phyloP scores from a whole-genome alignment of 768 basidiomycete genomes.

The Leccinum boreale region DNA sequence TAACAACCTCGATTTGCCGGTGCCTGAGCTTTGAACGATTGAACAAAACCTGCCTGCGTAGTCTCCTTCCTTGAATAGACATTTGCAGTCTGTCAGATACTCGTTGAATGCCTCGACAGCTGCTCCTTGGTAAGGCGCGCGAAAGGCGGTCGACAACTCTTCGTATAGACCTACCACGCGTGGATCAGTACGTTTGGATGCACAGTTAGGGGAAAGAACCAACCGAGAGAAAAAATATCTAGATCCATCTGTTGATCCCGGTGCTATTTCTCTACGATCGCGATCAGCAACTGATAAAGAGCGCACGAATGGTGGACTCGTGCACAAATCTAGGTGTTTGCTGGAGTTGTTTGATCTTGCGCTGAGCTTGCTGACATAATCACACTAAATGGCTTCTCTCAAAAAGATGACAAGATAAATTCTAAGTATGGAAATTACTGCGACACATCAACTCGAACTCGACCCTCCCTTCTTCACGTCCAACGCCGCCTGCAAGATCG shows the following conservation, averaged over 20 bases:
- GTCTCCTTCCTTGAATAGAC: neutral
- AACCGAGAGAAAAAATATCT: neutral
- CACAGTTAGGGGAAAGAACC: neutral
- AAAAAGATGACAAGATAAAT: neutral
- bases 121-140: neutral
- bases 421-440: neutral
- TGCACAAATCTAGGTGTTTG: too few relatives aligned
- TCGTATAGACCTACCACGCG: neutral
- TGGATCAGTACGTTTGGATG: neutral
- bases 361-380: neutral
- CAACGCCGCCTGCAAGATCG: conserved; percentile 28
- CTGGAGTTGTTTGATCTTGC: neutral
- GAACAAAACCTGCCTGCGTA: conserved; percentile 4
- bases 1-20: conserved; percentile 1
- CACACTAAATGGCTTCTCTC: neutral
- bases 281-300: neutral
- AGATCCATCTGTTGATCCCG: neutral
- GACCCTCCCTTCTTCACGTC: conserved; percentile 24
- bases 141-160: neutral
- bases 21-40: conserved; percentile 2
- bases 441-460: conserved; percentile 7
- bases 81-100: conserved; percentile 4
- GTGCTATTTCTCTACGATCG: neutral
- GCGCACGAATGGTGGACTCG: neutral
- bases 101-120: conserved; percentile 4